These are phyloP conservation scores for Jamesozyma lodderae DNA, from an alignment of 805 yeast species.

Conservation along the genomic window DNA sequence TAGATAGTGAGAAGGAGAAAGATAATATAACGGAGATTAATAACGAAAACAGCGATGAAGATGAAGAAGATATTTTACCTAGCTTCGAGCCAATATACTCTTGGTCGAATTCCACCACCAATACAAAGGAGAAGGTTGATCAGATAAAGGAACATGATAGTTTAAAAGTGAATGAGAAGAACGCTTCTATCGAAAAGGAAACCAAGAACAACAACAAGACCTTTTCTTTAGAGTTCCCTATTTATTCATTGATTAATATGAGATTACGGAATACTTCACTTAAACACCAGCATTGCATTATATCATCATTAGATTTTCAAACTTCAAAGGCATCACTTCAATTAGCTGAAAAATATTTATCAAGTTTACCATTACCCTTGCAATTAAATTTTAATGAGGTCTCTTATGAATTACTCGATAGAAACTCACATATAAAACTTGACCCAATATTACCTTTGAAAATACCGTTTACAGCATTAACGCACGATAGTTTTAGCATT, in stretches of 20 bases:
- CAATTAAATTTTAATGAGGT: slow-evolving; percentile 12
- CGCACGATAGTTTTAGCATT: slow-evolving; percentile 23
- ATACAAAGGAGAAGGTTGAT: not conserved
- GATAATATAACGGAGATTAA: not conserved
- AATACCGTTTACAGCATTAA: slow-evolving; percentile 15
- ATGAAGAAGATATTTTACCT: slow-evolving; percentile 14
- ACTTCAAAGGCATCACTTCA: slow-evolving; percentile 20
- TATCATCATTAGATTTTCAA: slow-evolving; percentile 29
- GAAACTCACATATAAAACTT: slow-evolving; percentile 12
- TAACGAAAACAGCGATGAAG: not conserved
- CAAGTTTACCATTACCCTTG: not conserved
- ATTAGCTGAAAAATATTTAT: slow-evolving; percentile 9
- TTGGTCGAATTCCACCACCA: slow-evolving; percentile 6
- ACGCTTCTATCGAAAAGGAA: not conserved
- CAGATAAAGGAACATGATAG: not conserved
- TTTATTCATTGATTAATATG: slow-evolving; percentile 26
- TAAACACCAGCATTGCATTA: slow-evolving; percentile 14
- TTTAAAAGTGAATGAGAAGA: not conserved
- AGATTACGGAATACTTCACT: slow-evolving; percentile 24
- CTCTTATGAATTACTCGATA: slow-evolving; percentile 16
- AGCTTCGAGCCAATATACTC: slow-evolving; percentile 23
- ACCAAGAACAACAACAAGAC: not conserved
- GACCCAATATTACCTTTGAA: slow-evolving; percentile 17
- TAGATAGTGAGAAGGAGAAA: not conserved
- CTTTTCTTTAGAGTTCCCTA: slow-evolving; percentile 19